Evolutionary conservation across 306 rosid genomes (phyloP), one percentile per base, ranked within the genome.

Genomic region (Vigna hirtella): DNA sequence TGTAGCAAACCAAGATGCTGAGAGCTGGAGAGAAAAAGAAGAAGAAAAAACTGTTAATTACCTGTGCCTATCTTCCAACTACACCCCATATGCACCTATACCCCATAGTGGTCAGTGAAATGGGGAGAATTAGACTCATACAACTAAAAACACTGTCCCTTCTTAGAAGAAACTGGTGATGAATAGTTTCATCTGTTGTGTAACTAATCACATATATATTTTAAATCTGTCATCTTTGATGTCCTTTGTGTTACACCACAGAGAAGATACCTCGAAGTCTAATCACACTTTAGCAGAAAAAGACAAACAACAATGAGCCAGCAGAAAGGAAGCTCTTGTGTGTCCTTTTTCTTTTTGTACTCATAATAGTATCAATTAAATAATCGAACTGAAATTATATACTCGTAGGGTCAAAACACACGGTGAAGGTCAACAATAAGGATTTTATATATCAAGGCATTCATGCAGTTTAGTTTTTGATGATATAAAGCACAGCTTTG

Each of bases 201-300:
- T 22, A 48, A 47, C 32, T 32, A 59, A 45, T 43, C 69, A 49
- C 42, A 36, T 28, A 62, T 62, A 32, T 50, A 30, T 55, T 50
- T 51, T 62, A 57, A 51, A 65, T 22, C 34, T 66, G 77, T 73
- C 55, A 55, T 77, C 17, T 43, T 77, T 66, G 16, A 50, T 61
- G 70, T 58, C 77, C 32, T 36, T 26, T 76, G 48, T 61, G 43
- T 82, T 63, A 81, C 63, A 64, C 55, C 63, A 34, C 50, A 50
- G 8, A 57, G 65, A 66, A 80, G 82, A 66, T 77, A 36, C 75
- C 59, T 71, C 47, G 13, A 64, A 68, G 74, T 40, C 77, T 81
- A 67, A 74, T 61, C 80, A 49, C 49, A 57, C 48, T 74, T 81
- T 57, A 73, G 4, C 38, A 36, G 40, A 16, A 15, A 66, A 26